phyloP scores from a whole-genome alignment of 2,329 filamentous ascomycete genomes.

The Exserohilum turcica region DNA sequence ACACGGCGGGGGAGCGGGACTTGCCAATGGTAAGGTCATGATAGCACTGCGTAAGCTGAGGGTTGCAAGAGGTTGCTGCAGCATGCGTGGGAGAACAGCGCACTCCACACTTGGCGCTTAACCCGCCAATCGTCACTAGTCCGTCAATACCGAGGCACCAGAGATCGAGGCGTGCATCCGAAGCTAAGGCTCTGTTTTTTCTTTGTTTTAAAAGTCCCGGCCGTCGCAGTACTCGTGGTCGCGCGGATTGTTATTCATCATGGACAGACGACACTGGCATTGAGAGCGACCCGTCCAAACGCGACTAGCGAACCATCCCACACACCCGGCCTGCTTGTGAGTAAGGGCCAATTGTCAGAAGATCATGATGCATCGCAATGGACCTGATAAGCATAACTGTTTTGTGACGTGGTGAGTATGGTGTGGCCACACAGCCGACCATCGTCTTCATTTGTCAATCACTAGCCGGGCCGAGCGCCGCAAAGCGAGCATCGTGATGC shows the following conservation, averaged over 20 bases:
- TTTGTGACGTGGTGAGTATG: constrained; percentile 44
- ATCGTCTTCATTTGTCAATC: constrained; percentile 27
- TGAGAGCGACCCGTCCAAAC: constrained; percentile 1
- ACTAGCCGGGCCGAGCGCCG: constrained; percentile 11
- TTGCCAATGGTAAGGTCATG: constrained; percentile 21
- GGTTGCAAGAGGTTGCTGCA: constrained; percentile 18
- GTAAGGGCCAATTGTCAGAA: constrained; percentile 19
- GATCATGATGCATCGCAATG: constrained; percentile 25
- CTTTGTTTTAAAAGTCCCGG: background rate
- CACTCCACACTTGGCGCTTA: constrained; percentile 38
- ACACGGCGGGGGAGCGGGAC: constrained; percentile 24
- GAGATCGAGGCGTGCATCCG: background rate
- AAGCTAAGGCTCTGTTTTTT: background rate
- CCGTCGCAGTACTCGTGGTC: background rate
- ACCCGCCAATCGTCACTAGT: constrained; percentile 13
- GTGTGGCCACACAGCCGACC: constrained; percentile 32
- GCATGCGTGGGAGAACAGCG: constrained; percentile 33
- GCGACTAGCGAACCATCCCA: constrained; percentile 31
- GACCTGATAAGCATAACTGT: constrained; percentile 20
- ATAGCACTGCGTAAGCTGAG: constrained; percentile 24
- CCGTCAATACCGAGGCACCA: constrained; percentile 3
- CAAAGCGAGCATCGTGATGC: constrained; percentile 1
- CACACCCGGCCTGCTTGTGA: constrained; percentile 3
- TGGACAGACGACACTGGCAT: background rate
- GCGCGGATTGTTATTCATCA: background rate